Evolutionary conservation across 495 filamentous ascomycete species (phyloP).

Genomic region (Terfezia boudieri): DNA sequence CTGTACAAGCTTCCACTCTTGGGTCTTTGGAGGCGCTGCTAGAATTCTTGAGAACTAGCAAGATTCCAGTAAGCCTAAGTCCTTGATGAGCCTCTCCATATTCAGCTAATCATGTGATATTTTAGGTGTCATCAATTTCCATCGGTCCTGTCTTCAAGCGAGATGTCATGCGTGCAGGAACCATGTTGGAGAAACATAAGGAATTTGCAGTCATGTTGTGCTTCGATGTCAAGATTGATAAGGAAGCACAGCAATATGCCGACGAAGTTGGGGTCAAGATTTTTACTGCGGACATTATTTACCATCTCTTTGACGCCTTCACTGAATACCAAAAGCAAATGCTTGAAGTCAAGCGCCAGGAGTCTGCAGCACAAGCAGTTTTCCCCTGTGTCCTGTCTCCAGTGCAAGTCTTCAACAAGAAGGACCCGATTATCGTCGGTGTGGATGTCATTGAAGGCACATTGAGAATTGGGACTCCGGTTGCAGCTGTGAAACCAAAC

Average conservation of each 20-base stretch:
- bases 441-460: constrained; percentile 85
- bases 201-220: constrained; percentile 94
- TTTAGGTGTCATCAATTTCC: constrained; percentile 49
- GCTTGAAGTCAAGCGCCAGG: constrained; percentile 78
- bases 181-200: constrained; percentile 89
- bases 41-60: constrained; percentile 80
- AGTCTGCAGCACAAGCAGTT: constrained; percentile 81
- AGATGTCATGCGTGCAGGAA: constrained; percentile 88
- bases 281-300: constrained; percentile 97
- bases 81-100: background rate
- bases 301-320: constrained; percentile 93
- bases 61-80: constrained; percentile 52
- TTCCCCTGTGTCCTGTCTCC: constrained; percentile 83
- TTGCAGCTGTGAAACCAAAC: constrained; percentile 65
- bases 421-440: constrained; percentile 81
- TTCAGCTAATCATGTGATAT: background rate
- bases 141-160: constrained; percentile 98
- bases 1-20: constrained; percentile 90
- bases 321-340: constrained; percentile 77
- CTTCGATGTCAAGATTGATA: constrained; percentile 98
- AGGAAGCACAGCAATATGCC: constrained; percentile 77
- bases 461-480: constrained; percentile 63
- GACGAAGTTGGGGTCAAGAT: constrained; percentile 93
- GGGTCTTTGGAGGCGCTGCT: constrained; percentile 91
- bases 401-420: constrained; percentile 97